Evolutionary conservation across 805 yeast genomes (phyloP).

Genomic region (Candida railenensis): DNA sequence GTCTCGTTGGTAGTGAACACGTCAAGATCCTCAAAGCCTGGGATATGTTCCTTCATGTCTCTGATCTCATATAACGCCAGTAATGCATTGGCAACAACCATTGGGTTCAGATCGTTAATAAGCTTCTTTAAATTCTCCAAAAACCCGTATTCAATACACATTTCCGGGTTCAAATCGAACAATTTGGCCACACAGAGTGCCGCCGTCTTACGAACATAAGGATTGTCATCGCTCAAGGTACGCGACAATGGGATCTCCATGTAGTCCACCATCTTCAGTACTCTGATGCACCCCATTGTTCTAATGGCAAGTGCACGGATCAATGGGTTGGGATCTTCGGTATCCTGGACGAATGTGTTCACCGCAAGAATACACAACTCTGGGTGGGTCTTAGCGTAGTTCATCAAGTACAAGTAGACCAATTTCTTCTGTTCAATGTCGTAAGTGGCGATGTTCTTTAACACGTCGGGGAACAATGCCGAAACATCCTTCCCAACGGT

Average conservation of each 20-base stretch:
- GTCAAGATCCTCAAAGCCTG: slow-evolving; percentile 39
- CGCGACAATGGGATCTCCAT: slow-evolving; percentile 85
- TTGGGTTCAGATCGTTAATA: slow-evolving; percentile 86
- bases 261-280: slow-evolving; percentile 92
- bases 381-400: slow-evolving; percentile 95
- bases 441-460: slow-evolving; percentile 94
- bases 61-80: slow-evolving; percentile 82
- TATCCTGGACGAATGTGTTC: slow-evolving; percentile 91
- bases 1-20: slow-evolving; percentile 39
- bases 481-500: slow-evolving; percentile 97
- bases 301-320: slow-evolving; percentile 95
- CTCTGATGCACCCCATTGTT: slow-evolving; percentile 98
- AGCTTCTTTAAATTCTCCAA: slow-evolving; percentile 63
- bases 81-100: slow-evolving; percentile 95
- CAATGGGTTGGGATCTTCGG: slow-evolving; percentile 95
- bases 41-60: slow-evolving; percentile 36
- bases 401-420: slow-evolving; percentile 92
- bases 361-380: slow-evolving; percentile 95
- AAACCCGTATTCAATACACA: slow-evolving; percentile 87
- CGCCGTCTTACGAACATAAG: slow-evolving; percentile 96
- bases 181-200: slow-evolving; percentile 96
- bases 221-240: slow-evolving; percentile 88
- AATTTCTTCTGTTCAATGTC: slow-evolving; percentile 95
- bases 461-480: slow-evolving; percentile 89
- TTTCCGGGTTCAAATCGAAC: slow-evolving; percentile 76